These are phyloP conservation scores for Talaromyces sp. DNA, from an alignment of 2,329 filamentous ascomycete species.

Conservation along the genomic window DNA sequence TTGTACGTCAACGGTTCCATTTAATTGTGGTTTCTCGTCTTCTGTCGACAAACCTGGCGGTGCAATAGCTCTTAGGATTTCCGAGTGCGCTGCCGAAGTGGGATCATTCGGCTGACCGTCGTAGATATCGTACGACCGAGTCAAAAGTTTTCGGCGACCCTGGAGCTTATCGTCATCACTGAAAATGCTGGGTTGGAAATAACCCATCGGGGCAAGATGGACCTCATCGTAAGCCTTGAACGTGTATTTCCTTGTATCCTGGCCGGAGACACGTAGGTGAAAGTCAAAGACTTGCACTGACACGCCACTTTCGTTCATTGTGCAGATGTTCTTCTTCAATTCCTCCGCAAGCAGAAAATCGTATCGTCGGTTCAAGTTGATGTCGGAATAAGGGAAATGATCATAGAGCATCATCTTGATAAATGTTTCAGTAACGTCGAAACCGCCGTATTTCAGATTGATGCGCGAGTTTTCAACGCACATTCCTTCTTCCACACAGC, in stretches of 20 bases:
- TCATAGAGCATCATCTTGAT: constrained; percentile 98
- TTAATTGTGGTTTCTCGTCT: constrained; percentile 24
- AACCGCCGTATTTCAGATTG: constrained; percentile 90
- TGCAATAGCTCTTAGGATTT: constrained; percentile 53
- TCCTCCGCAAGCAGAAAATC: constrained; percentile 94
- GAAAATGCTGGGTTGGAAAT: constrained; percentile 84
- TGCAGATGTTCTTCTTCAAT: constrained; percentile 88
- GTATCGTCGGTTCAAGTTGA: constrained; percentile 84
- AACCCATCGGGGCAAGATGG: constrained; percentile 90
- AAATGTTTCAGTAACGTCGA: constrained; percentile 89
- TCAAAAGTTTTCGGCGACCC: constrained; percentile 74
- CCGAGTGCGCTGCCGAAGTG: constrained; percentile 75
- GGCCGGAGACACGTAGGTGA: constrained; percentile 79
- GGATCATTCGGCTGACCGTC: constrained; percentile 92
- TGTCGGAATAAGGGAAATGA: constrained; percentile 90
- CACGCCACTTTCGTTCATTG: constrained; percentile 83
- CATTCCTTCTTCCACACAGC: constrained; percentile 94
- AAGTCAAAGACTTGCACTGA: constrained; percentile 86
- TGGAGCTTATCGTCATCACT: constrained; percentile 69
- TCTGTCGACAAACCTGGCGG: constrained; percentile 40
- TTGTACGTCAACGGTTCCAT: constrained; percentile 28
- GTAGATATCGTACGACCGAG: constrained; percentile 89
- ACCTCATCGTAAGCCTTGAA: constrained; percentile 98
- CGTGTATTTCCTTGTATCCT: constrained; percentile 85
- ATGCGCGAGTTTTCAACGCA: constrained; percentile 91